These are phyloP conservation scores for Penicillium palitans DNA, from an alignment of 2,329 filamentous ascomycete genomes.

Conservation along the genomic window DNA sequence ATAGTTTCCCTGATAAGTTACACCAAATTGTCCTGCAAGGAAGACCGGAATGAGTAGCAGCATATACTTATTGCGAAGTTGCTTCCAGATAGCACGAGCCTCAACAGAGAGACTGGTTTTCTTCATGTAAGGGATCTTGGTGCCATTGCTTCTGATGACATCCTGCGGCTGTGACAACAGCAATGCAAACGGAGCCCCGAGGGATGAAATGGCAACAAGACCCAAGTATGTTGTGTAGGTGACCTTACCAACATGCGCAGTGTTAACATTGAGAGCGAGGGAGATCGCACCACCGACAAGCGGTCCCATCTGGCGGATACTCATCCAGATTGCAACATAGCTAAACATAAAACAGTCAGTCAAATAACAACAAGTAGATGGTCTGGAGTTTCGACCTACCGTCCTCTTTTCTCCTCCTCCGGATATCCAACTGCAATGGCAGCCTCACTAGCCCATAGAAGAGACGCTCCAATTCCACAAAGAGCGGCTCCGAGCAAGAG, in stretches of 20 bases:
- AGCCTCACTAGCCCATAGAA: constrained; percentile 45
- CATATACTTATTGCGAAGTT: constrained; percentile 49
- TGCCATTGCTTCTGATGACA: constrained; percentile 45
- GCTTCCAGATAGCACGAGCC: constrained; percentile 38
- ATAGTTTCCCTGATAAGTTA: constrained; percentile 55
- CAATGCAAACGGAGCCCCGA: constrained; percentile 49
- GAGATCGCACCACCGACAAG: constrained; percentile 55
- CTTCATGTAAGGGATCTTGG: constrained; percentile 27
- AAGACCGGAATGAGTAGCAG: constrained; percentile 53
- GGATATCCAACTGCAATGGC: constrained; percentile 49
- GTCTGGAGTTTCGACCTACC: constrained; percentile 34
- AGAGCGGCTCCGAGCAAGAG: constrained; percentile 48
- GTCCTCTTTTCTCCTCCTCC: constrained; percentile 48
- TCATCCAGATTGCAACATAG: constrained; percentile 55
- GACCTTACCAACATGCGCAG: constrained; percentile 48
- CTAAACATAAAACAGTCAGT: constrained; percentile 16
- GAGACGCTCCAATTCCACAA: constrained; percentile 45
- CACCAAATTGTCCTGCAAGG: constrained; percentile 54
- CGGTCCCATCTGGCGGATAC: constrained; percentile 54
- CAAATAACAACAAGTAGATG: not conserved
- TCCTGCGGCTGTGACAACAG: constrained; percentile 50
- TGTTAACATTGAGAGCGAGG: constrained; percentile 50
- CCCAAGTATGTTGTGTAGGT: constrained; percentile 45
- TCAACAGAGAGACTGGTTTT: constrained; percentile 37
- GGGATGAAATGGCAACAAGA: constrained; percentile 43